A percentile compares a stretch with the other conserved stretches of the same genome.
Conservation (phyloP, 2,329 filamentous ascomycete genomes). For the Coleophoma crateriformis region DNA sequence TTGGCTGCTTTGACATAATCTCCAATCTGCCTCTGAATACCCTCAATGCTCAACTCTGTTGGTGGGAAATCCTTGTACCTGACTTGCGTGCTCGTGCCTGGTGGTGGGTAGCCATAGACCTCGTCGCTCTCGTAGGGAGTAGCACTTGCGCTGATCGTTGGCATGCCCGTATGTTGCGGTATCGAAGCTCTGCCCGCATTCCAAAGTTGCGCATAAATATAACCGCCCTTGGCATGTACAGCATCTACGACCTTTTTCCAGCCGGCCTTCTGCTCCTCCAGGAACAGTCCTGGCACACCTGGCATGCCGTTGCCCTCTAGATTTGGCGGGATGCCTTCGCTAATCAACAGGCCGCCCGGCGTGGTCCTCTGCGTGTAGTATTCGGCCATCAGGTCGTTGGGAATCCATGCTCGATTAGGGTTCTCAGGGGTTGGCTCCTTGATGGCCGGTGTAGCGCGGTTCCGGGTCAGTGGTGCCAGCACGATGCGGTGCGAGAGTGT, state of each 20-base stretch:
- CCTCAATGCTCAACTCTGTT: conserved; percentile 29
- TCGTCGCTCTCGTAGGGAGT: conserved; percentile 38
- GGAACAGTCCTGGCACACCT: conserved; percentile 50
- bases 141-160: conserved; percentile 32
- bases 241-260: conserved; percentile 53
- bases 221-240: conserved; percentile 52
- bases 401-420: conserved; percentile 40
- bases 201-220: conserved; percentile 57
- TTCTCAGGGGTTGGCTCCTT: conserved; percentile 36
- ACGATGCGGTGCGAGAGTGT: conserved; percentile 43
- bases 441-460: conserved; percentile 38
- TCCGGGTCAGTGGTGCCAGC: conserved; percentile 51
- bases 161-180: conserved; percentile 29
- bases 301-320: conserved; percentile 39
- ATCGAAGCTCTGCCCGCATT: conserved; percentile 45
- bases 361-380: conserved; percentile 47
- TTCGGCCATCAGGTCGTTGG: conserved; percentile 32
- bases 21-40: conserved; percentile 29
- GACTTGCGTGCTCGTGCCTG: conserved; percentile 29
- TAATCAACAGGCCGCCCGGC: conserved; percentile 47
- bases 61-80: conserved; percentile 33
- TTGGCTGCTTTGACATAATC: conserved; percentile 34
- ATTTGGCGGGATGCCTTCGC: conserved; percentile 44
- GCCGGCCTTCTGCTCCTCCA: conserved; percentile 40
- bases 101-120: conserved; percentile 32